These are phyloP conservation scores for Paralagenidium karlingii DNA, from an alignment of 352 stramenopile genomes.

Conservation along the genomic window DNA sequence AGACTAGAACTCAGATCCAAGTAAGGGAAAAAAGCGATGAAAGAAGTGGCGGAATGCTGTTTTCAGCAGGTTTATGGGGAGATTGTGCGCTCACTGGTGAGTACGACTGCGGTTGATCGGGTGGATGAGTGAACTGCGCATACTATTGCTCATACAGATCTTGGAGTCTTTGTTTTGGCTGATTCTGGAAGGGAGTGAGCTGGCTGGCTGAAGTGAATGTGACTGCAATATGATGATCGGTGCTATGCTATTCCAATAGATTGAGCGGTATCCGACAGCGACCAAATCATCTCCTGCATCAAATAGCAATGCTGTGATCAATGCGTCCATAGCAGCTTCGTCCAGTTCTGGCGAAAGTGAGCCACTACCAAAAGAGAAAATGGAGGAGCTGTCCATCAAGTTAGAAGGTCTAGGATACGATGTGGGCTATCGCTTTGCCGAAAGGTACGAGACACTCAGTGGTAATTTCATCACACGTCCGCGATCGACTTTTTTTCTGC, in stretches of 20 bases:
- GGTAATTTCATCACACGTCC: not conserved
- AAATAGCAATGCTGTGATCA: no score
- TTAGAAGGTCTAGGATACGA: conserved; percentile 81
- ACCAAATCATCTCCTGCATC: no score
- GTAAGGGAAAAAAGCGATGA: conserved; percentile 40
- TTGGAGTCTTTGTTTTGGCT: no score
- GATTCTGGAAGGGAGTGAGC: conserved; percentile 1
- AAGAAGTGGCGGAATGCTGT: conserved; percentile 75
- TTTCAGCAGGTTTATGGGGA: conserved; percentile 83
- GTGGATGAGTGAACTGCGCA: no score
- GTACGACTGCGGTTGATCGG: no score
- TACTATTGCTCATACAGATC: no score
- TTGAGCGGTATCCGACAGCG: conserved; percentile 49
- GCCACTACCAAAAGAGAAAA: conserved; percentile 1
- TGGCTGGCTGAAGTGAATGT: not conserved
- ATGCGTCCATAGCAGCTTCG: no score
- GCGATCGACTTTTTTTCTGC: no score
- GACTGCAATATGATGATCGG: not conserved
- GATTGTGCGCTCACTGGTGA: conserved; percentile 78
- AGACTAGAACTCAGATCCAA: no score
- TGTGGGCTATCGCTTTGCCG: conserved; percentile 73
- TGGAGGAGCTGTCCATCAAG: conserved; percentile 67
- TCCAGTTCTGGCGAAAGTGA: not conserved
- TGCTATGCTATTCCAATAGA: conserved; percentile 13
- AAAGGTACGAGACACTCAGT: conserved; percentile 18